A percentile compares a stretch with the other conserved stretches of the same genome.
These are phyloP conservation scores for Trametes maxima DNA, from an alignment of 768 basidiomycete genomes.

Conservation along the genomic window DNA sequence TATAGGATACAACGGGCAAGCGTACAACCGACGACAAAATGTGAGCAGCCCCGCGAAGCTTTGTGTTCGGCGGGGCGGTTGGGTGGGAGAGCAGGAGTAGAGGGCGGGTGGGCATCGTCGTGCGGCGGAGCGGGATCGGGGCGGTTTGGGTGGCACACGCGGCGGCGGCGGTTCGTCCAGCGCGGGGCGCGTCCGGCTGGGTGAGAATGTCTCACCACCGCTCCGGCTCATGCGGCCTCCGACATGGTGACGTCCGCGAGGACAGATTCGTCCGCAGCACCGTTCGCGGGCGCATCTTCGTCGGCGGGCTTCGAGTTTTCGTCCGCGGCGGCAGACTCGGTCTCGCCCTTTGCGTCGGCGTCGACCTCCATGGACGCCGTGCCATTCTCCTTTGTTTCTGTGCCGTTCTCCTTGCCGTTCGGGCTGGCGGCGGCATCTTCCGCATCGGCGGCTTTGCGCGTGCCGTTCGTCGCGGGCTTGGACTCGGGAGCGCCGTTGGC, in stretches of 20 bases:
- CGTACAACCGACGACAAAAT: conserved; percentile 19
- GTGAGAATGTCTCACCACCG: background rate
- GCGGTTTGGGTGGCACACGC: background rate
- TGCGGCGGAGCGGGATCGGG: background rate
- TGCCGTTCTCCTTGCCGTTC: conserved; percentile 26
- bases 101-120: background rate
- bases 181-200: background rate
- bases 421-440: conserved; percentile 24
- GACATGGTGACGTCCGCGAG: conserved; percentile 35
- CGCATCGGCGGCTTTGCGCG: conserved; percentile 26
- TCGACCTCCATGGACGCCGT: conserved; percentile 41
- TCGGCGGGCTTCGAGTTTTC: conserved; percentile 21
- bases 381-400: conserved; percentile 18
- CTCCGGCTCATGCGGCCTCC: conserved; percentile 25
- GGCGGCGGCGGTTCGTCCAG: background rate
- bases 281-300: conserved; percentile 21
- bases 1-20: conserved; percentile 22
- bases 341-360: conserved; percentile 34
- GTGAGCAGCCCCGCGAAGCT: conserved; percentile 7
- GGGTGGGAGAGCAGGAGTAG: background rate
- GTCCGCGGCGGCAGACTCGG: conserved; percentile 20
- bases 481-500: conserved; percentile 30
- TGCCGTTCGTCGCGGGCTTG: conserved; percentile 30
- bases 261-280: conserved; percentile 27
- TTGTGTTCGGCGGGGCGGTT: conserved; percentile 9